These are phyloP conservation scores for Cercospora citrullina DNA, from an alignment of 2,329 filamentous ascomycete species.

Conservation along the genomic window DNA sequence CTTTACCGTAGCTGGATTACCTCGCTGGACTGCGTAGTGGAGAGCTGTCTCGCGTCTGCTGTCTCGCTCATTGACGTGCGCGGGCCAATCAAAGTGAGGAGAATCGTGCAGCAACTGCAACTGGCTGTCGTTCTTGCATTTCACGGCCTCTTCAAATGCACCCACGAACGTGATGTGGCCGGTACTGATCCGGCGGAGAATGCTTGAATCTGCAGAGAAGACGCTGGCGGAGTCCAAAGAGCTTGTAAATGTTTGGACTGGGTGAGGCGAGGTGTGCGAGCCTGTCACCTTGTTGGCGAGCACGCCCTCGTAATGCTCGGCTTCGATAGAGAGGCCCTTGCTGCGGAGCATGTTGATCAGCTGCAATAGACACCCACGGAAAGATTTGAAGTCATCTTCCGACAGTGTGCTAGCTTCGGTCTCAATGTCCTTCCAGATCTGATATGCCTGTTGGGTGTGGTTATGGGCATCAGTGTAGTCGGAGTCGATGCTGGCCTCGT, in stretches of 20 bases:
- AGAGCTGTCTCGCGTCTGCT: not conserved
- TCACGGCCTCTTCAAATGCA: not conserved
- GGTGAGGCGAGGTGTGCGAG: not conserved
- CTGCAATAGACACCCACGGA: constrained; percentile 1
- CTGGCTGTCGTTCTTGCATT: not conserved
- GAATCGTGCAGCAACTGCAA: not conserved
- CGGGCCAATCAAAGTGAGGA: not conserved
- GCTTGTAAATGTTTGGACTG: not conserved
- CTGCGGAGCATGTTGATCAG: constrained; percentile 3
- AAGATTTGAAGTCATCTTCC: constrained; percentile 3
- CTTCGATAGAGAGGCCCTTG: not conserved
- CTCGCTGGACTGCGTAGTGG: not conserved
- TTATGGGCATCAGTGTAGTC: not conserved
- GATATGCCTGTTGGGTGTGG: not conserved
- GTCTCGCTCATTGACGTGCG: not conserved
- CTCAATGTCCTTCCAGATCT: not conserved
- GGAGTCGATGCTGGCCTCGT: not conserved
- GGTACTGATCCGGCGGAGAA: not conserved
- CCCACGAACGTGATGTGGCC: not conserved
- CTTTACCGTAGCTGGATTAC: not conserved
- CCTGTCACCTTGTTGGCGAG: not conserved
- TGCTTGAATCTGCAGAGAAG: not conserved
- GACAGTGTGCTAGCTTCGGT: not conserved
- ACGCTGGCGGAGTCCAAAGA: not conserved
- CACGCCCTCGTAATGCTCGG: not conserved